Conservation (phyloP, 2,329 filamentous ascomycete genomes). For the Apiospora aurea region DNA sequence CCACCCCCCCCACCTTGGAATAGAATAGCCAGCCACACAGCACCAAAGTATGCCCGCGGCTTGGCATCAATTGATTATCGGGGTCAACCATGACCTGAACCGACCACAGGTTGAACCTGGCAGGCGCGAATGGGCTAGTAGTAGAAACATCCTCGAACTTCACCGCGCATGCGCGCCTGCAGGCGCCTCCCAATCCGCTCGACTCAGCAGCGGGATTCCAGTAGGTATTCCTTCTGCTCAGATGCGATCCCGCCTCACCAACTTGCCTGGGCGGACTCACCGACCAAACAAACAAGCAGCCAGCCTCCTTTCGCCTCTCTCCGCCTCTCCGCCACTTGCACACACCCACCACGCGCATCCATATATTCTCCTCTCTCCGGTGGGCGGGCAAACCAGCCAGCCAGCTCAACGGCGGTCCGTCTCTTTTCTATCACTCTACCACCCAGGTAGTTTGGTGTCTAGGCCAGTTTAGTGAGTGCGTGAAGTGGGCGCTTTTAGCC, state of each 20-base stretch:
- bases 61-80: neutral
- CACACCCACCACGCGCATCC: neutral
- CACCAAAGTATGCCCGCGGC: neutral
- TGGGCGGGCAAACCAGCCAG: neutral
- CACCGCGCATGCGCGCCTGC: neutral
- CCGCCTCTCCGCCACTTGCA: neutral
- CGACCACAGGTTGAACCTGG: neutral
- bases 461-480: neutral
- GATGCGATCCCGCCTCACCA: neutral
- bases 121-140: neutral
- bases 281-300: neutral
- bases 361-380: neutral
- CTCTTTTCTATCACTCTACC: neutral
- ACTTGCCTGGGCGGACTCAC: neutral
- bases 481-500: constrained; percentile 13
- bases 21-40: neutral
- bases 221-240: too few species aligned
- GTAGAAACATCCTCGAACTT: neutral
- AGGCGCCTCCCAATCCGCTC: neutral
- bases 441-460: neutral
- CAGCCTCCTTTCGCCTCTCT: neutral
- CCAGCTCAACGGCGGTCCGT: neutral
- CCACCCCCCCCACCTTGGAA: neutral
- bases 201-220: neutral
- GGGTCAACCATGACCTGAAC: neutral